These are phyloP conservation scores for Musa beccarii DNA, from an alignment of 176 grass and related monocot genomes.

Conservation along the genomic window DNA sequence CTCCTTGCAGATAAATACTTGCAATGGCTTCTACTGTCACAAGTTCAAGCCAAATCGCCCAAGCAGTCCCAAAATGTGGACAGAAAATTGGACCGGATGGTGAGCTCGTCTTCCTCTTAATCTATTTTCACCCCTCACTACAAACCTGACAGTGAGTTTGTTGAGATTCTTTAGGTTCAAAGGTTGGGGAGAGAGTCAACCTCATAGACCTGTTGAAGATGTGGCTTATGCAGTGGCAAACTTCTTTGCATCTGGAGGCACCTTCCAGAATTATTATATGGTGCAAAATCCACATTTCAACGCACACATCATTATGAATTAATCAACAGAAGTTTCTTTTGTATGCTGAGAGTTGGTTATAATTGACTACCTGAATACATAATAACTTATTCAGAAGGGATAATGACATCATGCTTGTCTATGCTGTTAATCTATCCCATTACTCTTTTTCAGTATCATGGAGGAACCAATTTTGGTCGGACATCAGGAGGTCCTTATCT, in stretches of 20 bases:
- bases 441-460: slow-evolving; percentile 49
- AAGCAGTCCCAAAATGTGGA: slow-evolving; percentile 78
- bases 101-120: slow-evolving; percentile 1
- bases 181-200: slow-evolving; percentile 63
- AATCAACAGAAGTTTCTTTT: not conserved
- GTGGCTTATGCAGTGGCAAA: slow-evolving; percentile 58
- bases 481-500: slow-evolving; percentile 73
- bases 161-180: slow-evolving; percentile 37
- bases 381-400: too few relatives aligned
- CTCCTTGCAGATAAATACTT: slow-evolving; percentile 53
- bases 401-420: not conserved
- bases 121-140: not conserved
- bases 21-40: slow-evolving; percentile 87
- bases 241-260: slow-evolving; percentile 70
- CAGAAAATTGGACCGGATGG: slow-evolving; percentile 91
- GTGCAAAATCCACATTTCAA: slow-evolving; percentile 13
- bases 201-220: slow-evolving; percentile 53
- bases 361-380: too few relatives aligned
- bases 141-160: not conserved
- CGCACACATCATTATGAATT: not conserved
- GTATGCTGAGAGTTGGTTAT: not conserved
- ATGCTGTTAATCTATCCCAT: not conserved
- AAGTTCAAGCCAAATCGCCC: slow-evolving; percentile 48
- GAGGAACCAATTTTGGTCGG: slow-evolving; percentile 82
- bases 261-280: slow-evolving; percentile 78